Conservation (phyloP, 148 eudicot species). For the Chenopodium formosanum region DNA sequence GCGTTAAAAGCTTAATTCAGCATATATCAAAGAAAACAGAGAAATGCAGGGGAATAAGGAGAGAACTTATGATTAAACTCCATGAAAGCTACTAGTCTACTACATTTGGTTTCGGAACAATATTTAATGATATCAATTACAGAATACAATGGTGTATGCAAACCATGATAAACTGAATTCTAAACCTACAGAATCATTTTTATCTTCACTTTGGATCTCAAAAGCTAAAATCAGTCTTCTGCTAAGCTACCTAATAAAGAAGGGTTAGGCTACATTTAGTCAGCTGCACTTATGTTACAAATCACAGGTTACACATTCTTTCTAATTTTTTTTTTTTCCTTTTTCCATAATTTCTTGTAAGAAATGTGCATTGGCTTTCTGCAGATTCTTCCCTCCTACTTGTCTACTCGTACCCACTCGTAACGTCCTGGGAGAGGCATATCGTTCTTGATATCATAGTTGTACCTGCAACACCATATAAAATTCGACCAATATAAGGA, state of each 20-base stretch:
- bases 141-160: conserved; percentile 33
- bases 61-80: not conserved
- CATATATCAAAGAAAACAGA: not conserved
- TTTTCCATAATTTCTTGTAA: conserved; percentile 29
- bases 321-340: not conserved
- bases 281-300: conserved; percentile 34
- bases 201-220: conserved; percentile 29
- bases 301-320: conserved; percentile 34
- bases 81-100: conserved; percentile 16
- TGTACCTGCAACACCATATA: conserved; percentile 61
- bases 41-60: not conserved
- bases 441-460: conserved; percentile 71
- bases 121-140: conserved; percentile 22
- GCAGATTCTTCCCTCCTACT: conserved; percentile 27
- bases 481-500: not conserved
- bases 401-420: conserved; percentile 70
- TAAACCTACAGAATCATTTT: conserved; percentile 19
- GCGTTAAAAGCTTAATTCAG: not conserved
- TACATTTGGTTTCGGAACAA: conserved; percentile 18
- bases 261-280: conserved; percentile 40
- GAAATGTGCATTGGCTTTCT: conserved; percentile 30
- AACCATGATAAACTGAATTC: conserved; percentile 25
- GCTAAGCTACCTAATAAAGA: conserved; percentile 25
- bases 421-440: conserved; percentile 76
- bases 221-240: conserved; percentile 37